These are phyloP conservation scores for Tuctoria greenei DNA, from an alignment of 176 grass and related monocot species.

Conservation along the genomic window DNA sequence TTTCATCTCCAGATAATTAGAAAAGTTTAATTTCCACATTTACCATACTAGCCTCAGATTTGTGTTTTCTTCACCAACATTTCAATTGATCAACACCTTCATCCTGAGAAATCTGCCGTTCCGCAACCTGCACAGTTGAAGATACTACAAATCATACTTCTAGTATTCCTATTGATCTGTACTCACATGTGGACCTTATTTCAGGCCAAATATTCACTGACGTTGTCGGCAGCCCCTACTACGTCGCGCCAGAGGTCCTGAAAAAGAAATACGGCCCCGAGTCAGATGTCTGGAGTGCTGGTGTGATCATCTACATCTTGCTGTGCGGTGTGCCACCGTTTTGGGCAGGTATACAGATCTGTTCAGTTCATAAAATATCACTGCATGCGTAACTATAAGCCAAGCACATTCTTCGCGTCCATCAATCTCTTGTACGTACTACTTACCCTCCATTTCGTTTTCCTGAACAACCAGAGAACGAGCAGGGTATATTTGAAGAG, in stretches of 20 bases:
- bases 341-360: slow-evolving; percentile 68
- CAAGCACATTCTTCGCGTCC: background rate
- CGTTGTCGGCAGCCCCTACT: slow-evolving; percentile 93
- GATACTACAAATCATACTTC: background rate
- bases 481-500: slow-evolving; percentile 97
- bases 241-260: slow-evolving; percentile 83
- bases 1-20: background rate
- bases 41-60: background rate
- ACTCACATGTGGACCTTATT: slow-evolving; percentile 20
- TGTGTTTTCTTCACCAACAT: background rate
- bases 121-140: background rate
- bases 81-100: background rate
- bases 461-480: slow-evolving; percentile 53
- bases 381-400: background rate
- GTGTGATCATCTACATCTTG: slow-evolving; percentile 91
- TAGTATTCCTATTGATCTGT: background rate
- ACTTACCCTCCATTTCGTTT: background rate
- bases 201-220: slow-evolving; percentile 80
- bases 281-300: slow-evolving; percentile 91
- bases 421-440: background rate
- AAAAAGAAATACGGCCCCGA: slow-evolving; percentile 86
- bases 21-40: background rate
- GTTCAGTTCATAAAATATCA: background rate
- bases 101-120: background rate
- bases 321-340: slow-evolving; percentile 87